phyloP scores from a whole-genome alignment of 2,329 filamentous ascomycete genomes.

The Zasmidium cellare region DNA sequence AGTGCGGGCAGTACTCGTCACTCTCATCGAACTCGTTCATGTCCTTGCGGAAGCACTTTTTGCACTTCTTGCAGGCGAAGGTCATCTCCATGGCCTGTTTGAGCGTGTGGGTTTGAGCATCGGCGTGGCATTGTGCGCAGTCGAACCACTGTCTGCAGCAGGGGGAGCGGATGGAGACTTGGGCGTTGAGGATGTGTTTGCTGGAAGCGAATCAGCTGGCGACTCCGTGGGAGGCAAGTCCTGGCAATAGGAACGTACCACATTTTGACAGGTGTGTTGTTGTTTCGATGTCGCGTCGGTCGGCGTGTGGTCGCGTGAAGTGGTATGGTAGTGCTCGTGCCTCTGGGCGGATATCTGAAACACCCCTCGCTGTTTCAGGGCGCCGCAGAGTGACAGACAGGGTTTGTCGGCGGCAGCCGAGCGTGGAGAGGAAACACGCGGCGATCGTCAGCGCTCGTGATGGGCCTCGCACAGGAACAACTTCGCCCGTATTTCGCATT shows the following conservation, averaged over 20 bases:
- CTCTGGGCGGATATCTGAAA: background rate
- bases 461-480: background rate
- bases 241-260: conserved; percentile 25
- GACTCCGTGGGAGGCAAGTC: background rate
- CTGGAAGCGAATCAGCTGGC: conserved; percentile 48
- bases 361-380: background rate
- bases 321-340: background rate
- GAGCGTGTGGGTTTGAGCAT: conserved; percentile 74
- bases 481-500: background rate
- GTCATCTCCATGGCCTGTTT: conserved; percentile 77
- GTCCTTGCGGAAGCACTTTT: conserved; percentile 96
- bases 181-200: conserved; percentile 97
- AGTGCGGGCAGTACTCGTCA: conserved; percentile 98
- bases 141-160: conserved; percentile 99
- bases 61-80: conserved; percentile 99
- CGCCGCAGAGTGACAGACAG: background rate
- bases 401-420: background rate
- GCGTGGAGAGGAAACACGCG: background rate
- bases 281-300: background rate
- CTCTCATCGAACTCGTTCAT: conserved; percentile 89
- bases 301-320: background rate
- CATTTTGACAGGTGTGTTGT: conserved; percentile 23
- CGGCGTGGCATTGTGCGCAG: conserved; percentile 89
- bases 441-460: background rate
- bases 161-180: conserved; percentile 91